Evolutionary conservation across 2,329 filamentous ascomycete species (phyloP).

Genomic region (Cryphonectria parasitica): DNA sequence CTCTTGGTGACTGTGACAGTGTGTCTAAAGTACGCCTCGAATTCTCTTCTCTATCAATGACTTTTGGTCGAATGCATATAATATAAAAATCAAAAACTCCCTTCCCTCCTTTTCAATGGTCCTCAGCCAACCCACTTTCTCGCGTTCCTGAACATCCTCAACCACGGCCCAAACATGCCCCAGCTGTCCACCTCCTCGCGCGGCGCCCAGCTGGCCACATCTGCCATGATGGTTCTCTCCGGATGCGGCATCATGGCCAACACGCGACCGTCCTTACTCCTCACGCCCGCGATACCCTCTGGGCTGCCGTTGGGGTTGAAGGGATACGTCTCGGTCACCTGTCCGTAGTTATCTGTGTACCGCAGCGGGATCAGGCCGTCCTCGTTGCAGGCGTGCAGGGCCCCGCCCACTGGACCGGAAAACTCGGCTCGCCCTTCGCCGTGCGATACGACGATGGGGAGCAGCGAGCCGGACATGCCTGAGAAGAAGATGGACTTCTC

Average conservation of each 20-base stretch:
- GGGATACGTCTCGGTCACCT: slow-evolving; percentile 81
- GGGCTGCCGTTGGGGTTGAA: slow-evolving; percentile 88
- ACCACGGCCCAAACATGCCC: slow-evolving; percentile 85
- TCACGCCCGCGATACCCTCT: slow-evolving; percentile 77
- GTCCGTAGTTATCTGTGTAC: slow-evolving; percentile 82
- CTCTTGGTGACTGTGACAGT: background rate
- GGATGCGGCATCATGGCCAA: slow-evolving; percentile 93
- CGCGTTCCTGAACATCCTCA: slow-evolving; percentile 83
- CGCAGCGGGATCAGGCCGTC: slow-evolving; percentile 75
- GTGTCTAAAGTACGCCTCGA: background rate
- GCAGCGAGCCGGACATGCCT: slow-evolving; percentile 79
- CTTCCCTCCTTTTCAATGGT: background rate
- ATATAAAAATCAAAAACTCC: background rate
- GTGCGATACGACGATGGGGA: slow-evolving; percentile 89
- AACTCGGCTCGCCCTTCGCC: slow-evolving; percentile 86
- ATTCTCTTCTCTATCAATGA: slow-evolving; percentile 4
- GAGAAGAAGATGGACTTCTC: slow-evolving; percentile 82
- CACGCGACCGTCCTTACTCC: slow-evolving; percentile 77
- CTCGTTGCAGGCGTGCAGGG: slow-evolving; percentile 59
- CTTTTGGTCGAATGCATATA: background rate
- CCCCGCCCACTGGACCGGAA: slow-evolving; percentile 48
- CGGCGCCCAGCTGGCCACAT: slow-evolving; percentile 77
- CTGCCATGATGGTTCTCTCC: slow-evolving; percentile 83
- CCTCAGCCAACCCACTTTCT: slow-evolving; percentile 80
- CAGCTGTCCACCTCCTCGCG: slow-evolving; percentile 61